A percentile compares a stretch with the other conserved stretches of the same genome.
Evolutionary conservation across 148 eudicot genomes (phyloP).

Genomic region (Fagopyrum esculentum): DNA sequence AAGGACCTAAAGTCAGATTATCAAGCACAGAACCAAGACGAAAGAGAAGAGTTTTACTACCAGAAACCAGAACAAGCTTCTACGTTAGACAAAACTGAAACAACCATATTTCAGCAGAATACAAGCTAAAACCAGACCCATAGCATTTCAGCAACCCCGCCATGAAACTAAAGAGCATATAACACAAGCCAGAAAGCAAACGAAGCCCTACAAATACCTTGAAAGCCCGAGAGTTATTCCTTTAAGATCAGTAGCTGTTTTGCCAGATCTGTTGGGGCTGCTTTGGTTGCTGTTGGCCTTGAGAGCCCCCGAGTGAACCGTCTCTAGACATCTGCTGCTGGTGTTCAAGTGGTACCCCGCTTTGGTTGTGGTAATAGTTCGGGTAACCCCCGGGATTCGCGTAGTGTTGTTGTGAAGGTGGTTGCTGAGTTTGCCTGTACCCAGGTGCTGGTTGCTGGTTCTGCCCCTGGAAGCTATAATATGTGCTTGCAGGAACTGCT

Average conservation of each 20-base stretch:
- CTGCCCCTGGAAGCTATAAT: conserved; percentile 76
- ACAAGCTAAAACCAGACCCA: not conserved
- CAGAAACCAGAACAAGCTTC: conserved; percentile 4
- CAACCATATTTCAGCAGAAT: conserved; percentile 7
- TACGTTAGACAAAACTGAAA: conserved; percentile 14
- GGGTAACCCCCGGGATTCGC: conserved; percentile 54
- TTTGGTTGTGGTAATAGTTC: conserved; percentile 68
- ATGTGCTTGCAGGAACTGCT: conserved; percentile 69
- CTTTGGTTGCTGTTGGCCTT: conserved; percentile 57
- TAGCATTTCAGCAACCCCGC: conserved; percentile 2
- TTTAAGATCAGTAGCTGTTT: conserved; percentile 57
- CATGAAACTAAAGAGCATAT: conserved; percentile 2
- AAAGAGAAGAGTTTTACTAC: not conserved
- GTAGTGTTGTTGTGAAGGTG: conserved; percentile 46
- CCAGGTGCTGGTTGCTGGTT: conserved; percentile 43
- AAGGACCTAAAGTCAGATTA: conserved; percentile 6
- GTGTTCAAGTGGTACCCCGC: conserved; percentile 58
- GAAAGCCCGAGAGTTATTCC: conserved; percentile 22
- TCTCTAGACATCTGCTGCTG: conserved; percentile 81
- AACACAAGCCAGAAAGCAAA: conserved; percentile 8
- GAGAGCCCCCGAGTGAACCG: conserved; percentile 48
- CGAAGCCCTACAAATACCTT: conserved; percentile 15
- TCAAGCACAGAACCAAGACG: conserved; percentile 1
- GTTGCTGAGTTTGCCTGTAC: conserved; percentile 68
- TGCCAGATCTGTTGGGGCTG: conserved; percentile 84